These are phyloP conservation scores for Trichoderma sp. DNA, from an alignment of 2,329 filamentous ascomycete species.

Conservation along the genomic window DNA sequence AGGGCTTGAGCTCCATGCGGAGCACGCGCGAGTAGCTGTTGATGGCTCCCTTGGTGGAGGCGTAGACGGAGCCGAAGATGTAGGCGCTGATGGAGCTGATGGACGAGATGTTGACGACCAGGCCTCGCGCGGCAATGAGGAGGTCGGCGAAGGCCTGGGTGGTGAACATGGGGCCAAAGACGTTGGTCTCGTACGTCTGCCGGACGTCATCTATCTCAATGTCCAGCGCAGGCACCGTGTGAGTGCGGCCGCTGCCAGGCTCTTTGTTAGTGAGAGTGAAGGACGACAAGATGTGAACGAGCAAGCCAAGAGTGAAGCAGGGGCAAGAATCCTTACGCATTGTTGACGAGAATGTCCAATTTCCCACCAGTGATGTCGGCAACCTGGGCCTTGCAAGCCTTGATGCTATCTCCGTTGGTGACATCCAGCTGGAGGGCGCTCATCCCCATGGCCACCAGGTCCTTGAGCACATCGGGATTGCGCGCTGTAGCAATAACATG, in stretches of 20 bases:
- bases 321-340: constrained; percentile 43
- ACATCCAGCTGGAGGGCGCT: constrained; percentile 52
- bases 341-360: constrained; percentile 59
- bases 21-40: constrained; percentile 51
- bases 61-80: constrained; percentile 52
- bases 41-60: constrained; percentile 54
- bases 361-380: constrained; percentile 47
- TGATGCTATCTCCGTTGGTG: constrained; percentile 50
- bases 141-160: constrained; percentile 48
- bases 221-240: constrained; percentile 51
- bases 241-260: constrained; percentile 44
- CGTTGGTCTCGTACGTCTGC: constrained; percentile 54
- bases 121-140: constrained; percentile 48
- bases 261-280: not conserved
- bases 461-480: constrained; percentile 44
- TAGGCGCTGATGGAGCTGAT: constrained; percentile 50
- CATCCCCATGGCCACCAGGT: constrained; percentile 46
- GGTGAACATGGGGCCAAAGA: constrained; percentile 57
- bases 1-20: constrained; percentile 51
- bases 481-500: constrained; percentile 58
- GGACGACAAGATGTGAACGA: too few species aligned
- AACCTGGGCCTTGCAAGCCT: constrained; percentile 45
- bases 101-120: constrained; percentile 56
- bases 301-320: too few species aligned
- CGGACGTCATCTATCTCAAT: constrained; percentile 52